phyloP scores from a whole-genome alignment of 1,284 basidiomycete genomes.

The Coriolopsis trogii region DNA sequence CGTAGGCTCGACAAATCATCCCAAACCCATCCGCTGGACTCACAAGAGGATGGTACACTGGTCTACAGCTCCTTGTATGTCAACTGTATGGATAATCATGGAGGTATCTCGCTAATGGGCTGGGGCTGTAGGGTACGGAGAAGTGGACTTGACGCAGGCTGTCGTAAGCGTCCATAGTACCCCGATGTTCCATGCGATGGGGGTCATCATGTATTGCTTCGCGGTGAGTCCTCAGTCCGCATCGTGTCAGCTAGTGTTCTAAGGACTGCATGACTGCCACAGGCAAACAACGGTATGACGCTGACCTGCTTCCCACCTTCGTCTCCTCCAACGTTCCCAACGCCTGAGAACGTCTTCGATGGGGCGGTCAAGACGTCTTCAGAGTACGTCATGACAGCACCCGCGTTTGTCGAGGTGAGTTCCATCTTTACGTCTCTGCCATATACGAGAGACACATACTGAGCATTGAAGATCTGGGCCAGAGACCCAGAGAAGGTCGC shows the following conservation, averaged over 20 bases:
- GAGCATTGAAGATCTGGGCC: conserved; percentile 1
- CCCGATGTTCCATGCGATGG: conserved; percentile 32
- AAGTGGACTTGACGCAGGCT: conserved; percentile 14
- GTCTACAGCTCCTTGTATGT: conserved; percentile 19
- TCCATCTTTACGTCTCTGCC: too few relatives aligned
- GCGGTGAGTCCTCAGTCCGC: too few relatives aligned
- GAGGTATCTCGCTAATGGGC: not conserved
- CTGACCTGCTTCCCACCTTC: conserved; percentile 23
- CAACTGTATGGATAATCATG: not conserved
- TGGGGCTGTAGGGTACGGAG: conserved; percentile 14
- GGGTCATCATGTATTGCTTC: conserved; percentile 28
- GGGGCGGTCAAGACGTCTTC: conserved; percentile 19
- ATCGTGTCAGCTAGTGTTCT: too few relatives aligned
- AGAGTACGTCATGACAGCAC: conserved; percentile 29
- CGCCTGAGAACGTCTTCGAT: conserved; percentile 27
- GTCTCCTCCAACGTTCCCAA: conserved; percentile 26
- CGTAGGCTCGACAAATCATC: conserved; percentile 26
- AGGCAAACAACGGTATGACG: conserved; percentile 23
- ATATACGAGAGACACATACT: not conserved
- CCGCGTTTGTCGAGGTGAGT: conserved; percentile 33
- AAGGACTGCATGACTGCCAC: too few relatives aligned
- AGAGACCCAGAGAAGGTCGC: conserved; percentile 4
- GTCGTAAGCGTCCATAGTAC: conserved; percentile 23
- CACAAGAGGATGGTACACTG: conserved; percentile 13
- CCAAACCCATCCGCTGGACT: conserved; percentile 26